These are phyloP conservation scores for Silene uniflora DNA, from an alignment of 148 eudicot genomes.

Conservation along the genomic window DNA sequence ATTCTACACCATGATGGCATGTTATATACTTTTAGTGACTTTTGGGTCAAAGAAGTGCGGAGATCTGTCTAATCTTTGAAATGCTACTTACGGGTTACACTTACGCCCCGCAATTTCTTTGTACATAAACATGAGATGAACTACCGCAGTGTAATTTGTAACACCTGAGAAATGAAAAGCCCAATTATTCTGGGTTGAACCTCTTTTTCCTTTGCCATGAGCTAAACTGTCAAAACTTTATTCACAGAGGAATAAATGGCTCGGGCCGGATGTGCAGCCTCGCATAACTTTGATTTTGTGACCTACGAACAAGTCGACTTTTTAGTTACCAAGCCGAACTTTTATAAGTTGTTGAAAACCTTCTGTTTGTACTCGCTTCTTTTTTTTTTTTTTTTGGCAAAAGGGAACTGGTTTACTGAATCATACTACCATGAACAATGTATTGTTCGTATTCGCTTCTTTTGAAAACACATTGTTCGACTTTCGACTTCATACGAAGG, in stretches of 20 bases:
- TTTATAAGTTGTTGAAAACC: not conserved
- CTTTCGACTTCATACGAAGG: not conserved
- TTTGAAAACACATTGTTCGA: not conserved
- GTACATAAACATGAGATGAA: slow-evolving; percentile 17
- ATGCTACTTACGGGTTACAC: not conserved
- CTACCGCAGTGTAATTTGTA: not conserved
- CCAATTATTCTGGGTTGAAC: slow-evolving; percentile 7
- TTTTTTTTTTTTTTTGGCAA: no score
- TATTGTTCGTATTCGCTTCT: not conserved
- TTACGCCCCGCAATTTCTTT: slow-evolving; percentile 5
- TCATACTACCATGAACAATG: not conserved
- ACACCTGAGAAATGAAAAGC: not conserved
- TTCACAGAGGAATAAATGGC: not conserved
- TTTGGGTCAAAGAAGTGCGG: not conserved
- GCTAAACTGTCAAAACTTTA: not conserved
- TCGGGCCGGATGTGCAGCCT: no score
- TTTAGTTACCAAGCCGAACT: not conserved
- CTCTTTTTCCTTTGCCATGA: not conserved
- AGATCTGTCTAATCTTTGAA: not conserved
- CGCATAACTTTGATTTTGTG: no score
- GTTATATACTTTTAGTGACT: not conserved
- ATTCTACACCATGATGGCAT: slow-evolving; percentile 2
- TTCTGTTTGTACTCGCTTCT: not conserved
- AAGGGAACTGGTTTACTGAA: not conserved
- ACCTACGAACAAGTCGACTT: not conserved